Evolutionary conservation across 2,329 filamentous ascomycete species (phyloP).

Genomic region (Fusarium chaquense): DNA sequence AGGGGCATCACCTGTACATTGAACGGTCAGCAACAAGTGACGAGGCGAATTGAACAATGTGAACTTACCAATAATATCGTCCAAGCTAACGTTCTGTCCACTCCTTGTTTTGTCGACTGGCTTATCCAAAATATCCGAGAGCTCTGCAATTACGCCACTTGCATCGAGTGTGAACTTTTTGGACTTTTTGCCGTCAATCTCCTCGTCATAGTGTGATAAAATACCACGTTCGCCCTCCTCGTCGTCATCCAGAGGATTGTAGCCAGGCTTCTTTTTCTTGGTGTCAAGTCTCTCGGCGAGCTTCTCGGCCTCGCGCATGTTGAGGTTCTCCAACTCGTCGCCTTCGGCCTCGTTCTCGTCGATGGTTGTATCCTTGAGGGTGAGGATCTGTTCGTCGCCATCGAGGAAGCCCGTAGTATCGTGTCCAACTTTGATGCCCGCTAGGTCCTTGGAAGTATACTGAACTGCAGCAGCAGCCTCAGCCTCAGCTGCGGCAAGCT

Average conservation of each 20-base stretch:
- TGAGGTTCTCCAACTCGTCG: constrained; percentile 86
- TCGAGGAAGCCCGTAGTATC: constrained; percentile 85
- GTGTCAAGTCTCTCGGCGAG: constrained; percentile 81
- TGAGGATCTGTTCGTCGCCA: constrained; percentile 88
- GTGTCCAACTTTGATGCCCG: constrained; percentile 92
- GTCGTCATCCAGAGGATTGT: constrained; percentile 84
- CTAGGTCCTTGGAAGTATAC: constrained; percentile 87
- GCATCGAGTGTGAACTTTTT: constrained; percentile 90
- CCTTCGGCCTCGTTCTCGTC: constrained; percentile 86
- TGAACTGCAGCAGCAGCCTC: constrained; percentile 71
- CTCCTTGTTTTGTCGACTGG: constrained; percentile 69
- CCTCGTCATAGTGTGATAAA: constrained; percentile 93
- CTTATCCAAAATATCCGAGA: constrained; percentile 67
- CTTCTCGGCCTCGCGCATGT: constrained; percentile 77
- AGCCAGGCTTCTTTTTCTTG: constrained; percentile 90
- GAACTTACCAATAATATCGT: constrained; percentile 74
- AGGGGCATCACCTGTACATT: constrained; percentile 48
- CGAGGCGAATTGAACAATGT: not conserved
- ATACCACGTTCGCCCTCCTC: constrained; percentile 74
- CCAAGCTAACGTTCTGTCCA: constrained; percentile 79
- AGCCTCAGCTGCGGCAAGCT: constrained; percentile 81
- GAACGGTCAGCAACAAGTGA: constrained; percentile 19
- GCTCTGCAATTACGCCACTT: constrained; percentile 75
- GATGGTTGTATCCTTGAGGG: constrained; percentile 92
- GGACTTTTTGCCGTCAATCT: constrained; percentile 88